phyloP scores from a whole-genome alignment of 1,139 yeast genomes.

The Yamadazyma pseudoaaseri region DNA sequence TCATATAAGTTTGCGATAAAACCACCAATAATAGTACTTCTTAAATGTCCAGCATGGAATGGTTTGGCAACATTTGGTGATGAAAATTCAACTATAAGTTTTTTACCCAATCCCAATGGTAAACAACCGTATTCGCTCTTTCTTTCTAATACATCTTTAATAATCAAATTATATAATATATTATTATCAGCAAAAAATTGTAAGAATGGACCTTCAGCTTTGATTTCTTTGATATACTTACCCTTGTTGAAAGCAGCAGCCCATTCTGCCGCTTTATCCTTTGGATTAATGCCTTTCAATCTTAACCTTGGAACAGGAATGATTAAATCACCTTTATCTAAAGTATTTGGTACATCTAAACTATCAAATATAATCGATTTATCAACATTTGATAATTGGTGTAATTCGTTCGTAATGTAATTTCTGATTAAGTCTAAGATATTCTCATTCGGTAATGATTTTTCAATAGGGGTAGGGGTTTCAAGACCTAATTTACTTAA shows the following conservation, averaged over 20 bases:
- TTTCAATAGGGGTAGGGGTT: slow-evolving; percentile 24
- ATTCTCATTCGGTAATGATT: slow-evolving; percentile 68
- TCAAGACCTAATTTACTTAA: slow-evolving; percentile 38
- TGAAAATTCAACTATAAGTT: slow-evolving; percentile 81
- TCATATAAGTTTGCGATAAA: slow-evolving; percentile 88
- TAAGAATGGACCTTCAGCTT: slow-evolving; percentile 86
- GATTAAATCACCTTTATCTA: slow-evolving; percentile 90
- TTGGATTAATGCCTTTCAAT: slow-evolving; percentile 82
- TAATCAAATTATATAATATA: slow-evolving; percentile 64
- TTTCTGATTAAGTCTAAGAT: slow-evolving; percentile 84
- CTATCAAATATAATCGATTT: slow-evolving; percentile 73
- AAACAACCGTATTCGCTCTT: slow-evolving; percentile 66
- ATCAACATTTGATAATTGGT: slow-evolving; percentile 71
- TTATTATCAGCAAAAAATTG: slow-evolving; percentile 80
- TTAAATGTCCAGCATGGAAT: slow-evolving; percentile 98
- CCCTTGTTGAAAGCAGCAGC: slow-evolving; percentile 68
- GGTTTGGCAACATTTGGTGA: slow-evolving; percentile 99
- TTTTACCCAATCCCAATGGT: slow-evolving; percentile 74
- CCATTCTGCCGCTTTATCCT: slow-evolving; percentile 83
- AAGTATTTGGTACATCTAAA: slow-evolving; percentile 80
- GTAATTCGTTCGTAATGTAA: slow-evolving; percentile 78
- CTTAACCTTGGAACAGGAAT: slow-evolving; percentile 93
- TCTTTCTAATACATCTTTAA: slow-evolving; percentile 69
- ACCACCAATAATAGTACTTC: slow-evolving; percentile 99
- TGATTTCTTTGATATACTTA: slow-evolving; percentile 64